Evolutionary conservation across 306 rosid genomes (phyloP).

Genomic region (Rosa multiflora): DNA sequence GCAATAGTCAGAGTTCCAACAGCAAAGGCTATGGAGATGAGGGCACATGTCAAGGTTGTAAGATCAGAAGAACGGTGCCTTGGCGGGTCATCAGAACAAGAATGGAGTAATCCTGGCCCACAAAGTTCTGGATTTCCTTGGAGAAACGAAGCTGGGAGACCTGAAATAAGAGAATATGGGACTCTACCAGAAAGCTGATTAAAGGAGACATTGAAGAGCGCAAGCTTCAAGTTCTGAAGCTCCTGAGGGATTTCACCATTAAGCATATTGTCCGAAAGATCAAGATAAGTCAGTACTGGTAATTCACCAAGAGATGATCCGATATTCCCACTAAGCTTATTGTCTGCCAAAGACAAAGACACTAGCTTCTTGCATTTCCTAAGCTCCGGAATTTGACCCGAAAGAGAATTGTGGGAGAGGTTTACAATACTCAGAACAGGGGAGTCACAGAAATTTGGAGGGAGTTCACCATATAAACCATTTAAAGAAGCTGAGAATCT

Average conservation of each 20-base stretch:
- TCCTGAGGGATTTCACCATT: constrained; percentile 83
- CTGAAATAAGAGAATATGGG: constrained; percentile 78
- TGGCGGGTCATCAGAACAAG: constrained; percentile 63
- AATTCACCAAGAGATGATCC: constrained; percentile 73
- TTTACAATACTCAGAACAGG: constrained; percentile 97
- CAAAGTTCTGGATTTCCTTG: constrained; percentile 90
- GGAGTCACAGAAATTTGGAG: constrained; percentile 83
- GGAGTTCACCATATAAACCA: constrained; percentile 70
- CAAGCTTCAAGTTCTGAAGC: constrained; percentile 92
- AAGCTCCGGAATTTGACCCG: constrained; percentile 75
- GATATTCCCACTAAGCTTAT: constrained; percentile 68
- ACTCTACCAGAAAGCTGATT: constrained; percentile 85
- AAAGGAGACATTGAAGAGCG: constrained; percentile 91
- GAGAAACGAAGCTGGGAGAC: constrained; percentile 92
- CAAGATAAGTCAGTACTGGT: constrained; percentile 93
- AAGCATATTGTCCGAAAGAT: constrained; percentile 90
- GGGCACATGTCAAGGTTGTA: constrained; percentile 59
- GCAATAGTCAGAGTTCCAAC: constrained; percentile 53
- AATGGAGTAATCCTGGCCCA: constrained; percentile 74
- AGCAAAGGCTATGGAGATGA: constrained; percentile 71
- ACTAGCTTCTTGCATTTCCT: constrained; percentile 79
- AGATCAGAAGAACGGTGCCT: constrained; percentile 45
- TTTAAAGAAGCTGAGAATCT: constrained; percentile 93
- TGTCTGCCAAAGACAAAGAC: constrained; percentile 78
- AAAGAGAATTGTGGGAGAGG: constrained; percentile 82